These are phyloP conservation scores for Sphagnum contortum DNA, from an alignment of 225 moss, liverwort and hornwort genomes.

Conservation along the genomic window DNA sequence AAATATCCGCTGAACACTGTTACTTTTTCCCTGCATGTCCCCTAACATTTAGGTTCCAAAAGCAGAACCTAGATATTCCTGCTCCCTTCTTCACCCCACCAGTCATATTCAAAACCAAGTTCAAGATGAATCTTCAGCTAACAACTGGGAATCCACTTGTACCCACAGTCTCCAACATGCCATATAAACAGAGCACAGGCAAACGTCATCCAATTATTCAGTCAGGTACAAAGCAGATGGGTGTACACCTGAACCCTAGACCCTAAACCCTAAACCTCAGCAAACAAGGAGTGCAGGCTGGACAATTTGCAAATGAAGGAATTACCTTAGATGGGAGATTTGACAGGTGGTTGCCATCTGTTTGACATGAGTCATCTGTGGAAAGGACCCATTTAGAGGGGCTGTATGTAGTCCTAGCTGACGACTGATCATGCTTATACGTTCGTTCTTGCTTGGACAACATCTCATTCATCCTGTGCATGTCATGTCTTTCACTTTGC, in stretches of 20 bases:
- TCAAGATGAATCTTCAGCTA: constrained; percentile 35
- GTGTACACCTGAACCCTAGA: constrained; percentile 6
- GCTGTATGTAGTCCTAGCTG: neutral
- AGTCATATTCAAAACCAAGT: constrained; percentile 8
- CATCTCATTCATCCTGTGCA: constrained; percentile 31
- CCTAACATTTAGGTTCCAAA: too few relatives aligned
- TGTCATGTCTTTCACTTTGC: constrained; percentile 52
- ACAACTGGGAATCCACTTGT: constrained; percentile 12
- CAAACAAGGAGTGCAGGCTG: too few relatives aligned
- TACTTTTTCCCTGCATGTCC: too few relatives aligned
- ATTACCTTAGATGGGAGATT: constrained; percentile 53
- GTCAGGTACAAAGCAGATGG: neutral
- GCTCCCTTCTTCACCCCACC: too few relatives aligned
- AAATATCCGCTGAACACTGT: constrained; percentile 1
- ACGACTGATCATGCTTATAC: constrained; percentile 46
- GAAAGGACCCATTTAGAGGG: constrained; percentile 7
- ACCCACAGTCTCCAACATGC: too few relatives aligned
- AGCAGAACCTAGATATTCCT: too few relatives aligned
- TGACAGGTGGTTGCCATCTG: constrained; percentile 34
- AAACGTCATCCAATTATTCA: constrained; percentile 12
- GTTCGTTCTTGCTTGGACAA: constrained; percentile 33
- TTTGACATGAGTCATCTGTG: constrained; percentile 46
- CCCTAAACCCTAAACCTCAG: too few relatives aligned
- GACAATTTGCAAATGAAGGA: too few relatives aligned
- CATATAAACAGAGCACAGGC: too few relatives aligned